Conservation (phyloP, 106 monocot species). For the Dendrobium catenatum region DNA sequence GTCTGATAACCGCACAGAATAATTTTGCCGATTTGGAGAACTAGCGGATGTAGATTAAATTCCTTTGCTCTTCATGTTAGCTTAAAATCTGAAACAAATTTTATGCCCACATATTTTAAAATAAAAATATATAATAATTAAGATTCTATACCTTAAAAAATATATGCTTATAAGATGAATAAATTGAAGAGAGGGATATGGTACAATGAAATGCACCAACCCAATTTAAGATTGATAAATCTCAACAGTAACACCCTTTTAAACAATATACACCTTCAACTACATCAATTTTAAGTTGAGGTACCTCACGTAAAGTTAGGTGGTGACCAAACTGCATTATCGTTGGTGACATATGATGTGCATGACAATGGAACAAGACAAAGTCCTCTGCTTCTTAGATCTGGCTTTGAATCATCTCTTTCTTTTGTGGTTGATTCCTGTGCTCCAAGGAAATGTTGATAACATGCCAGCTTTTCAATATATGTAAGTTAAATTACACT, state of each 20-base stretch:
- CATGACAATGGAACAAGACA: slow-evolving; percentile 84
- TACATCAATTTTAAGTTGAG: background rate
- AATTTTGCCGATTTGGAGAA: too few relatives aligned
- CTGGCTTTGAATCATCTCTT: slow-evolving; percentile 32
- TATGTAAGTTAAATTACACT: too few relatives aligned
- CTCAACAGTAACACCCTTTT: background rate
- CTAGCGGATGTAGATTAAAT: too few relatives aligned
- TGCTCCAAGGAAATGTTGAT: background rate
- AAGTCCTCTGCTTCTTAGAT: slow-evolving; percentile 78
- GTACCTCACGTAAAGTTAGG: slow-evolving; percentile 40
- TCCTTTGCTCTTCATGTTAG: too few relatives aligned
- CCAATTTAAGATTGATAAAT: background rate
- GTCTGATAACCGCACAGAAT: too few relatives aligned
- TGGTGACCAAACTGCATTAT: slow-evolving; percentile 57
- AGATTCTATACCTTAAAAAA: too few relatives aligned
- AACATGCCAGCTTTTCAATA: too few relatives aligned
- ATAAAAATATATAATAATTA: too few relatives aligned
- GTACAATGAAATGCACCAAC: background rate
- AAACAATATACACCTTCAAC: background rate
- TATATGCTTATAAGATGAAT: too few relatives aligned
- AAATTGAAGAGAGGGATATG: background rate
- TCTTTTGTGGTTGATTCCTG: slow-evolving; percentile 24
- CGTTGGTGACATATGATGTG: slow-evolving; percentile 71
- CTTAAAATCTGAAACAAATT: too few relatives aligned
- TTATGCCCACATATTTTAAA: too few relatives aligned